These are phyloP conservation scores for Microcos paniculata DNA, from an alignment of 345 rosid species.

Conservation along the genomic window DNA sequence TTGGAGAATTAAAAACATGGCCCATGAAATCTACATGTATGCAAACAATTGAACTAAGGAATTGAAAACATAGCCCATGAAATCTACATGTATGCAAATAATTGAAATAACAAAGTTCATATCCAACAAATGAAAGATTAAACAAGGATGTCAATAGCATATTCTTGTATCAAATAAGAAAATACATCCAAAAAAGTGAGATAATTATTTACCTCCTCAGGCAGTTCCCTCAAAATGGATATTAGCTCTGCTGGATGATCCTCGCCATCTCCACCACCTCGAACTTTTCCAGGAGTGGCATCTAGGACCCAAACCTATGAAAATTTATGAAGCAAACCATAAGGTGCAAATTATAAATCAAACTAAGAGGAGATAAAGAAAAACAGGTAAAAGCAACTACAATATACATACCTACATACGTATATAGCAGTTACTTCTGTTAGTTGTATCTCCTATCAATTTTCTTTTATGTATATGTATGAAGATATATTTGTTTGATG, in stretches of 20 bases:
- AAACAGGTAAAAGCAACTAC: not conserved
- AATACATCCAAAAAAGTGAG: not conserved
- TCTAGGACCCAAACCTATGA: slow-evolving; percentile 89
- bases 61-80: not conserved
- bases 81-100: not conserved
- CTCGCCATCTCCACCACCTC: slow-evolving; percentile 83
- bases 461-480: not conserved
- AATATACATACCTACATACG: not conserved
- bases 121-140: not conserved
- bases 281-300: slow-evolving; percentile 96
- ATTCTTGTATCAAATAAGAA: not conserved
- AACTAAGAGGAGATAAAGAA: not conserved
- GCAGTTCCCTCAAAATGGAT: slow-evolving; percentile 62
- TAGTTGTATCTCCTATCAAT: not conserved
- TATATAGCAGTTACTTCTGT: not conserved
- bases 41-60: slow-evolving; percentile 3
- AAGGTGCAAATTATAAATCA: not conserved
- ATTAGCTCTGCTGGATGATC: slow-evolving; percentile 90
- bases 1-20: not conserved
- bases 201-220: slow-evolving; percentile 54
- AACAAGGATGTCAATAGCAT: not conserved
- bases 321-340: slow-evolving; percentile 10
- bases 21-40: not conserved
- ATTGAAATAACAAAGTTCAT: not conserved
- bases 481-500: not conserved